Evolutionary conservation across 2,329 filamentous ascomycete species (phyloP), one percentile per base, ranked within the genome.

Genomic region (Epichloe scottii): DNA sequence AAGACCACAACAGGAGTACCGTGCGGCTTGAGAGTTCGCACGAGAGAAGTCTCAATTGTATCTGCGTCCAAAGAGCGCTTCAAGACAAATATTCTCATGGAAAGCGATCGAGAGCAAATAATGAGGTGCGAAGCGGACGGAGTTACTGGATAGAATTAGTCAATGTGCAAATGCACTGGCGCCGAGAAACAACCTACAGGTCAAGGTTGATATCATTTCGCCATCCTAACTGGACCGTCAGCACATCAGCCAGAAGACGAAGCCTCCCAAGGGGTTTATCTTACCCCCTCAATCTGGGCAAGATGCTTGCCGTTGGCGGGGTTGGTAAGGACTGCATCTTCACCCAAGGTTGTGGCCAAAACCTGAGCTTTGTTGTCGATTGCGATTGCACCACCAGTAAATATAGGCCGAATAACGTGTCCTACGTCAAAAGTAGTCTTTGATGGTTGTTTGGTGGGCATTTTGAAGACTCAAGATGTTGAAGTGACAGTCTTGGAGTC

Each of bases 41-140:
- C 66, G 15, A 94, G 79, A 47, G 84, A 81, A 19, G 82, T 69
- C 49, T 83, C 78, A 54, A 90, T 75, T 4, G 73, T 68, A 45
- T 73, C 73, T 38, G 78, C 74, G 19, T 78, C 73, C 30, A 73
- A 71, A 19, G 79, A 79, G 26, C 75, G 71, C 48, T 77, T 76
- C 26, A 98, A 74, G 17, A 84, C 71, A 69, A 88, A 97, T 57
- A 97, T 89, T 63, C 87, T 85, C 89, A 97, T 94, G 6, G 89
- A 90, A 50, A 96, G 76, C n/a, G 91, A 97, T 58, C 91, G 84
- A 17, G 93, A 98, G 71, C 90, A 97, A 58, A 94, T 73, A 57
- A 95, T 82, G 51, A 97, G 78, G 67, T 96, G 89, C 26, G 88
- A 89, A 8, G 83, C 89, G 54, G 87, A 88, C 0, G 90, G 89